Percentiles rank a stretch among this genome's conserved stretches.
Evolutionary conservation across 2,329 filamentous ascomycete genomes (phyloP).

Genomic region (Monosporascus sp.): DNA sequence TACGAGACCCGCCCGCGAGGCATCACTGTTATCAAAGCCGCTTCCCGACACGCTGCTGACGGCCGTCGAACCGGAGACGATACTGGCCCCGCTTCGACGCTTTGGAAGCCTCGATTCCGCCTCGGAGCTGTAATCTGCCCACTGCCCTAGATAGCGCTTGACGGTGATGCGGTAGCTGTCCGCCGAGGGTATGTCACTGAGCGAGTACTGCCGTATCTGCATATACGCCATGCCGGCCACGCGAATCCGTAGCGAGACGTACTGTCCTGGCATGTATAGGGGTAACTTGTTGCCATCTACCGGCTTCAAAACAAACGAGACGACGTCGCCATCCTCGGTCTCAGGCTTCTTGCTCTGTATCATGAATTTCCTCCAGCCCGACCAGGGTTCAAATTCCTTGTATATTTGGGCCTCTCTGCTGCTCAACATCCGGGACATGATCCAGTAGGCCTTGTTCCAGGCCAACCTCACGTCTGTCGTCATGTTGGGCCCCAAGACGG

Average conservation of each 20-base stretch:
- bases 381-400: constrained; percentile 56
- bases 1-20: constrained; percentile 50
- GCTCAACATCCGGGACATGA: constrained; percentile 69
- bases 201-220: constrained; percentile 68
- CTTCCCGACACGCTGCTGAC: constrained; percentile 26
- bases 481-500: constrained; percentile 61
- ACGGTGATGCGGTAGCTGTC: constrained; percentile 67
- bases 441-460: constrained; percentile 68
- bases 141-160: constrained; percentile 58
- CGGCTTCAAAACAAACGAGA: constrained; percentile 64
- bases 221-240: constrained; percentile 52
- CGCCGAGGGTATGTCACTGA: constrained; percentile 58
- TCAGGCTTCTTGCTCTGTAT: constrained; percentile 62
- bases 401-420: constrained; percentile 60
- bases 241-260: constrained; percentile 58
- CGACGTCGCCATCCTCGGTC: constrained; percentile 54
- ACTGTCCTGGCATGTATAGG: constrained; percentile 64
- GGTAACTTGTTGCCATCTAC: constrained; percentile 58
- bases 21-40: constrained; percentile 23
- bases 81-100: constrained; percentile 9
- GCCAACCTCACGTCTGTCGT: constrained; percentile 60
- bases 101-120: constrained; percentile 1
- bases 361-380: constrained; percentile 61
- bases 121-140: constrained; percentile 21
- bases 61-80: constrained; percentile 22